Percentiles rank a stretch among this genome's conserved stretches.
Conservation (phyloP, 768 basidiomycete species). For the Pleurotus tuber-regium region DNA sequence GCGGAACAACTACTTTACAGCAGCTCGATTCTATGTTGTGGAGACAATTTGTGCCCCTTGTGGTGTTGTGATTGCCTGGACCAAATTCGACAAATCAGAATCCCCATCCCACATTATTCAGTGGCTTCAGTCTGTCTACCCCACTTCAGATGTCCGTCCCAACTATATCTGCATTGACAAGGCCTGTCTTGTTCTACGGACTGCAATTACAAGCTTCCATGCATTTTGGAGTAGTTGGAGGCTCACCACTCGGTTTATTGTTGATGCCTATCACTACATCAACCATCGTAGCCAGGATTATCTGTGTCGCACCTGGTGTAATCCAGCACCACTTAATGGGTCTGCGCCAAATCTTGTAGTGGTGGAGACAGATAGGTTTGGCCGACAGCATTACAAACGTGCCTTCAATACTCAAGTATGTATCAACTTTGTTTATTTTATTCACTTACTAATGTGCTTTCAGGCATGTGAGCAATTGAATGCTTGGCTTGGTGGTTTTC, state of each 20-base stretch:
- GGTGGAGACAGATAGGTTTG: background rate
- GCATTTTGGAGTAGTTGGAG: background rate
- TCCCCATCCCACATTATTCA: too few relatives aligned
- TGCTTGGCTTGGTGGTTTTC: background rate
- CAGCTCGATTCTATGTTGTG: conserved; percentile 13
- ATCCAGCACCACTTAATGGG: too few relatives aligned
- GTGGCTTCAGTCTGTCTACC: too few relatives aligned
- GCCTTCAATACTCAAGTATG: conserved; percentile 13
- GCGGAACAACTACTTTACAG: conserved; percentile 9
- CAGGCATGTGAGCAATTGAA: background rate
- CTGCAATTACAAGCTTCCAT: too few relatives aligned
- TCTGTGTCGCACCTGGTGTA: too few relatives aligned
- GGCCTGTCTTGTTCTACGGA: background rate
- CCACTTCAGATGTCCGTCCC: too few relatives aligned
- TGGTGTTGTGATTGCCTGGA: conserved; percentile 16
- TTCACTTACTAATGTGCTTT: background rate
- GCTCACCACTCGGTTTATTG: conserved; percentile 38
- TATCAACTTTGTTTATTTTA: background rate
- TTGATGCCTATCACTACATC: conserved; percentile 12
- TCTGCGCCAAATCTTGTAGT: conserved; percentile 7
- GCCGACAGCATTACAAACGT: conserved; percentile 2
- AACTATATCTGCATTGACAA: conserved; percentile 12
- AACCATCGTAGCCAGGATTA: conserved; percentile 1
- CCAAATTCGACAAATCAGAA: conserved; percentile 16
- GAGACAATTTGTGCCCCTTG: conserved; percentile 15